Evolutionary conservation across 2,329 filamentous ascomycete genomes (phyloP).

Genomic region (Hyphodiscus sp.): DNA sequence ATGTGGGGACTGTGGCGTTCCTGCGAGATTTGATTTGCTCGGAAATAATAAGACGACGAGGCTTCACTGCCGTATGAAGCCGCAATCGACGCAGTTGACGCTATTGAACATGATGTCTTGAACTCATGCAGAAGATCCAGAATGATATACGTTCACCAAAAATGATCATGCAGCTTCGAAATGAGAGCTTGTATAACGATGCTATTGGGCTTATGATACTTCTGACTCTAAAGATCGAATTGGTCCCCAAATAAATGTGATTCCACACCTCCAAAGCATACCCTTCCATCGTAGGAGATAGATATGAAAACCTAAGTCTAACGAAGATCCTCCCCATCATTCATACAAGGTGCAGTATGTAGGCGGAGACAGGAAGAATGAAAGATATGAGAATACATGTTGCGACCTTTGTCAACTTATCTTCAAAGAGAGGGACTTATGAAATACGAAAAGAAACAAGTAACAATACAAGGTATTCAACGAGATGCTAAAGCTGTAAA

Average conservation of each 20-base stretch:
- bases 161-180: background rate
- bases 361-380: background rate
- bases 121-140: background rate
- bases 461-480: background rate
- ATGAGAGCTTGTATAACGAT: background rate
- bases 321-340: background rate
- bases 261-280: background rate
- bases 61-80: background rate
- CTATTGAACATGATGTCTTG: background rate
- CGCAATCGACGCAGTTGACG: background rate
- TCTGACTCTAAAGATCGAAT: background rate
- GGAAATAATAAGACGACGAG: background rate
- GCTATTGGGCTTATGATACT: background rate
- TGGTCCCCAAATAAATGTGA: background rate
- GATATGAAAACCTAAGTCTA: background rate
- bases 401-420: conserved; percentile 6
- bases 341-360: background rate
- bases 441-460: background rate
- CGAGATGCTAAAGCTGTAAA: background rate
- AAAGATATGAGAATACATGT: conserved; percentile 1
- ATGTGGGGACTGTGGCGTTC: background rate
- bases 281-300: background rate
- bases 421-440: background rate
- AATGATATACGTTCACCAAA: background rate
- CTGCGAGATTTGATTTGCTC: background rate